Conservation (phyloP, 176 grass and related monocot species). For the Microstegium vimineum region DNA sequence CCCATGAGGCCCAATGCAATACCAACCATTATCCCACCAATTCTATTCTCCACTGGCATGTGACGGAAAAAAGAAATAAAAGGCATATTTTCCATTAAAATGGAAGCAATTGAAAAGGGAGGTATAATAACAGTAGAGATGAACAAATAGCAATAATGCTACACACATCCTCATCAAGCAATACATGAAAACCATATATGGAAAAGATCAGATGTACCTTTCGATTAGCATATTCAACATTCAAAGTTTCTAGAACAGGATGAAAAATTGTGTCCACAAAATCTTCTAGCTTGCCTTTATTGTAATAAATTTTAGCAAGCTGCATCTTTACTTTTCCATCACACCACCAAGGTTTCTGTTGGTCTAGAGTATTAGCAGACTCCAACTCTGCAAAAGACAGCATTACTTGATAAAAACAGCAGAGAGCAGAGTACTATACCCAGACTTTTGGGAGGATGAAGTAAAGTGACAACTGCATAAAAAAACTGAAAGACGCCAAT, state of each 20-base stretch:
- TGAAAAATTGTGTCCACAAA: slow-evolving; percentile 81
- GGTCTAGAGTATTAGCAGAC: slow-evolving; percentile 24
- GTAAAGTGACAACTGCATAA: slow-evolving; percentile 46
- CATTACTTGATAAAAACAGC: slow-evolving; percentile 16
- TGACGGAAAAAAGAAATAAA: background rate
- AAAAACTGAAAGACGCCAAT: background rate
- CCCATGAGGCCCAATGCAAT: too few species aligned
- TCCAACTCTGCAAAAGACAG: slow-evolving; percentile 17
- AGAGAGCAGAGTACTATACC: slow-evolving; percentile 13
- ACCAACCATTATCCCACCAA: too few species aligned
- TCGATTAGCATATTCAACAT: slow-evolving; percentile 71
- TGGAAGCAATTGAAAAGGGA: background rate
- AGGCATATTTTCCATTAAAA: background rate
- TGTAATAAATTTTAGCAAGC: slow-evolving; percentile 75
- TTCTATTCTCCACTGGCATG: too few species aligned
- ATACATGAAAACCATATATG: background rate
- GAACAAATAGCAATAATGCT: background rate
- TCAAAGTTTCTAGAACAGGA: slow-evolving; percentile 69
- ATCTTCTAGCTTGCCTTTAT: slow-evolving; percentile 55
- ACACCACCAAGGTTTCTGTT: slow-evolving; percentile 77
- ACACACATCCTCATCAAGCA: background rate
- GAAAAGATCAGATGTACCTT: slow-evolving; percentile 47
- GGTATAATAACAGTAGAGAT: background rate
- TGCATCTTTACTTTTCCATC: slow-evolving; percentile 82
- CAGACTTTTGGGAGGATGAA: slow-evolving; percentile 56